Base-by-base conservation (phyloP, 1,284 basidiomycete genomes). In the Trametes polyzona region DNA sequence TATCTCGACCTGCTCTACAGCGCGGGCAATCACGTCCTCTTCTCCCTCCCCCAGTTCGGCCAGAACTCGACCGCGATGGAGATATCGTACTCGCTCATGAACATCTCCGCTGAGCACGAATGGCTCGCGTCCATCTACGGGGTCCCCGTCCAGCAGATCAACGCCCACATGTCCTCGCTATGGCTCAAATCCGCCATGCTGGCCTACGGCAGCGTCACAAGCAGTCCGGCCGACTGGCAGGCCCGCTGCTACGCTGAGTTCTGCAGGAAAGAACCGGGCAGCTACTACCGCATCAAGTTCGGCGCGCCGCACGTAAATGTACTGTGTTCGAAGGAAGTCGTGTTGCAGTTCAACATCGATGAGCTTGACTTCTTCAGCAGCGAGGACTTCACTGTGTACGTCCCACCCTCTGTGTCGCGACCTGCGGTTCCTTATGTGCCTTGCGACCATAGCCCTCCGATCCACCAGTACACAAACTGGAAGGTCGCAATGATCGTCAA, bases 131-230 rank as follows among this genome's bases (percentile, higher is more conserved):
- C 44, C 14, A 56, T 74, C 29, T 60, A 64, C 52, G 69, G 68
- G 46, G 54, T 72, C 32, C 40, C 62, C 35, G 59, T 71, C 29
- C 59, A 69, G 30, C 65, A 71, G 47, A 67, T 74, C 63, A 73
- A 74, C 61, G 57, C 53, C 12, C 69, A 68, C 61, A 65, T 74
- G 40, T 64, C 65, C 9, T 65, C 66, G 1, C 41, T 67, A 19
- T 74, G 73, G 73, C 67, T 70, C 46, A 69, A 72, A 47, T 68
- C 71, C 11, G 66, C 68, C 7, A 65, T 70, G 57, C 61, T 67
- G 33, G 64, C 65, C 5, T 52, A 60, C 27, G 64, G 57, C 30
- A 39, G 41, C 17, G n/a, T 47, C 32, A 50, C 43, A 14, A 49
- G 48, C 33, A 47, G 35, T 21, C 37, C 21, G 30, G 48, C 55